phyloP scores from a whole-genome alignment of 352 stramenopile species.

The Phytophthora capsici region DNA sequence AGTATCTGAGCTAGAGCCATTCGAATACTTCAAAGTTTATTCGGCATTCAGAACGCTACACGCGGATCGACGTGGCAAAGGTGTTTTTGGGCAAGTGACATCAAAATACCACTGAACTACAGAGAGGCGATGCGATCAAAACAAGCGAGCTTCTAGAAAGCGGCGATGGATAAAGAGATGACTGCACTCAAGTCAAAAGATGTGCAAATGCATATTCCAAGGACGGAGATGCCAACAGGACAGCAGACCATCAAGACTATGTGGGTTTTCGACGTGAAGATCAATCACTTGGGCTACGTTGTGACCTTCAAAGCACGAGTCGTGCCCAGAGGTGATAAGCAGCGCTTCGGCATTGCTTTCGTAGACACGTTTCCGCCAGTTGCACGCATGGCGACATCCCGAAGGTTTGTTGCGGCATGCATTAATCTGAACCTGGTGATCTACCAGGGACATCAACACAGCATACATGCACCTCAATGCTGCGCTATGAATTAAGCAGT shows the following conservation, averaged over 20 bases:
- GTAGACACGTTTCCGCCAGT: not conserved
- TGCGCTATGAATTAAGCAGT: not conserved
- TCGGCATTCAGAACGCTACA: not conserved
- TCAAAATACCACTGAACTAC: not conserved
- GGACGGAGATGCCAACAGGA: too few relatives aligned
- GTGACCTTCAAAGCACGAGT: not conserved
- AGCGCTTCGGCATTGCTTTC: not conserved
- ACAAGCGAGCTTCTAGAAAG: too few relatives aligned
- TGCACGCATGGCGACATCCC: not conserved
- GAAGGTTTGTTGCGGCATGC: not conserved
- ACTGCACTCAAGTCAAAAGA: too few relatives aligned
- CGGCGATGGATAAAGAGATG: too few relatives aligned
- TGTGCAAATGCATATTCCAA: too few relatives aligned
- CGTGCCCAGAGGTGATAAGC: not conserved
- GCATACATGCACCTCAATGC: slow-evolving; percentile 10
- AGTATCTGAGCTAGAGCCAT: not conserved
- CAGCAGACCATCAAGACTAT: too few relatives aligned
- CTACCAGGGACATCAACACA: slow-evolving; percentile 7
- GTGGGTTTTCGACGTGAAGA: too few relatives aligned
- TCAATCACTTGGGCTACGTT: not conserved
- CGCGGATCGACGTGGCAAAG: not conserved
- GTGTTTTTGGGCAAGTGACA: not conserved
- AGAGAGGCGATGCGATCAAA: not conserved
- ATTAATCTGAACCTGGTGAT: not conserved
- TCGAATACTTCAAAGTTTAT: not conserved